Percentiles rank a stretch among this genome's conserved stretches.
Evolutionary conservation across 140 eudicot species (phyloP).

Genomic region (Cichorium intybus): DNA sequence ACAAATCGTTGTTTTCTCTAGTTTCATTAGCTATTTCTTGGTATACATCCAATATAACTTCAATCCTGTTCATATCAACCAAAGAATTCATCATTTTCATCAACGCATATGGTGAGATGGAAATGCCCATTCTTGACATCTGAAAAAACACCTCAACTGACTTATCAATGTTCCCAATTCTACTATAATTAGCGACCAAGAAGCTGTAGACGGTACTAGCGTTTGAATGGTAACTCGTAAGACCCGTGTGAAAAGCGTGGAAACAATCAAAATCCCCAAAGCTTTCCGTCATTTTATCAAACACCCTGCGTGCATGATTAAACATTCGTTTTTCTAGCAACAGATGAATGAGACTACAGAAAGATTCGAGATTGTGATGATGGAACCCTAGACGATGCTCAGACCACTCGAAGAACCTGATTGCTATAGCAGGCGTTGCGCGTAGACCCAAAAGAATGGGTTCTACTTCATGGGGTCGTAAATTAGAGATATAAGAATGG

Average conservation of each 20-base stretch:
- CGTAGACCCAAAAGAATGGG: slow-evolving; percentile 45
- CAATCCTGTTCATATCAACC: slow-evolving; percentile 35
- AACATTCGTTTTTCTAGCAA: slow-evolving; percentile 52
- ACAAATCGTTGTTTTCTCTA: slow-evolving; percentile 11
- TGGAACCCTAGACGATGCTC: slow-evolving; percentile 41
- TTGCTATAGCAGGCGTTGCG: slow-evolving; percentile 54
- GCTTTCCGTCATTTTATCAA: slow-evolving; percentile 45
- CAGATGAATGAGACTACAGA: slow-evolving; percentile 42
- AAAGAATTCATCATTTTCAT: slow-evolving; percentile 44
- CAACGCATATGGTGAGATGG: slow-evolving; percentile 50
- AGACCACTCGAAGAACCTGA: slow-evolving; percentile 61
- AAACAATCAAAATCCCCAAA: slow-evolving; percentile 50
- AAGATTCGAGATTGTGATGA: slow-evolving; percentile 41
- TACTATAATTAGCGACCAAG: slow-evolving; percentile 52
- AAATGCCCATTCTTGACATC: slow-evolving; percentile 33
- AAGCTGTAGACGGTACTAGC: slow-evolving; percentile 51
- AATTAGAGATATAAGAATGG: slow-evolving; percentile 23
- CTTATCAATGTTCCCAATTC: slow-evolving; percentile 45
- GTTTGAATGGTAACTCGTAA: slow-evolving; percentile 38
- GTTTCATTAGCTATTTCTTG: slow-evolving; percentile 17
- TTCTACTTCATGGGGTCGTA: slow-evolving; percentile 37
- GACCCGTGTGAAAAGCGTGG: slow-evolving; percentile 36
- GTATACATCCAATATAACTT: slow-evolving; percentile 32
- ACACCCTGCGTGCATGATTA: slow-evolving; percentile 56
- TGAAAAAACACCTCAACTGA: slow-evolving; percentile 41